Conservation (phyloP, 2,329 filamentous ascomycete species). For the Xylariaceae sp. region DNA sequence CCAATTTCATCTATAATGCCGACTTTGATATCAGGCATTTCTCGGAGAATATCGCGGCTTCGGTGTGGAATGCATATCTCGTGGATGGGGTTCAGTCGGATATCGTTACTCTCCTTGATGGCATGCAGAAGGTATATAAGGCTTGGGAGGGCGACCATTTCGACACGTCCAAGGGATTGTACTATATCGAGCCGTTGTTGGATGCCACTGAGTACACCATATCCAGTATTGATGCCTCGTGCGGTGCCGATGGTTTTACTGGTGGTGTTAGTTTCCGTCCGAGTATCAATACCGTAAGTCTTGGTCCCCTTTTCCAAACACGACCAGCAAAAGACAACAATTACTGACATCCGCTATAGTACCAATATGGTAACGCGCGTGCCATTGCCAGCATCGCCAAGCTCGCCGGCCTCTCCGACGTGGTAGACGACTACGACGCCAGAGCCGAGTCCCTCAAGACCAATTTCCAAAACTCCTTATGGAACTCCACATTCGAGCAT, state of each 20-base stretch:
- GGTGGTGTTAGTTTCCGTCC: constrained; percentile 10
- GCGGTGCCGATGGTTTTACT: constrained; percentile 8
- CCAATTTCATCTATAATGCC: constrained; percentile 10
- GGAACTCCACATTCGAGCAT: constrained; percentile 14
- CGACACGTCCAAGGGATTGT: constrained; percentile 10
- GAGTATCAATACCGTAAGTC: constrained; percentile 12
- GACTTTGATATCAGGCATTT: constrained; percentile 5
- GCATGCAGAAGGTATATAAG: constrained; percentile 9
- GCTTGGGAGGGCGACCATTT: constrained; percentile 9
- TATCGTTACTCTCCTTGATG: constrained; percentile 3
- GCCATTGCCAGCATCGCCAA: constrained; percentile 12
- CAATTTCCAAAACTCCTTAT: constrained; percentile 6
- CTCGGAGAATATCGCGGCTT: constrained; percentile 5
- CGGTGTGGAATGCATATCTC: constrained; percentile 11
- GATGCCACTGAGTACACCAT: constrained; percentile 15
- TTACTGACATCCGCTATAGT: neutral
- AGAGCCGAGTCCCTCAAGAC: constrained; percentile 9
- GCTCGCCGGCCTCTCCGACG: constrained; percentile 1
- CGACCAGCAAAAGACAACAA: neutral
- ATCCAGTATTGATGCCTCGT: constrained; percentile 13
- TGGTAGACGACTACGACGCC: constrained; percentile 6
- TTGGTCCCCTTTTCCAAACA: neutral
- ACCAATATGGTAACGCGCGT: constrained; percentile 14
- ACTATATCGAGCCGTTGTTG: constrained; percentile 9
- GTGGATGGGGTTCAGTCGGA: constrained; percentile 13